These are phyloP conservation scores for Fusarium graminum DNA, from an alignment of 2,329 filamentous ascomycete genomes.

Conservation along the genomic window DNA sequence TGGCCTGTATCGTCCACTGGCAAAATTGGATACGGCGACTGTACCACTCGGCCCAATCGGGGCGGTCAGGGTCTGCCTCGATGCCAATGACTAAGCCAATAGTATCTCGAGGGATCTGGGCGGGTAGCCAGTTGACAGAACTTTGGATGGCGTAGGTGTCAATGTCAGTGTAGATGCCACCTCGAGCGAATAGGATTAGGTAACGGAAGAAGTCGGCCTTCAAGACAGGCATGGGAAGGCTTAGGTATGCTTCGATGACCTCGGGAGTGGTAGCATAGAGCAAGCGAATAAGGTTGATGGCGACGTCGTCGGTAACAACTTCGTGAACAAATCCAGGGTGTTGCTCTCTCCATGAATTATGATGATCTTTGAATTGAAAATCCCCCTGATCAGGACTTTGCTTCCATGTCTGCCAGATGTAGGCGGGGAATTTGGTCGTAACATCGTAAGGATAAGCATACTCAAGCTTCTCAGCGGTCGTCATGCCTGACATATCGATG, in stretches of 20 bases:
- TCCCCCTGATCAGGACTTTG: slow-evolving; percentile 80
- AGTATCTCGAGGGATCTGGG: slow-evolving; percentile 78
- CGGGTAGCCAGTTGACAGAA: slow-evolving; percentile 88
- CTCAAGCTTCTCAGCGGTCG: slow-evolving; percentile 82
- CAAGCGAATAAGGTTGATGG: slow-evolving; percentile 82
- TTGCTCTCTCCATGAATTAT: slow-evolving; percentile 88
- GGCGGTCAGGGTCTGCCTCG: slow-evolving; percentile 93
- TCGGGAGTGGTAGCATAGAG: slow-evolving; percentile 88
- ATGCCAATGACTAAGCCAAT: slow-evolving; percentile 94
- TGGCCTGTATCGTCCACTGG: slow-evolving; percentile 98
- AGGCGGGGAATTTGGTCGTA: slow-evolving; percentile 89
- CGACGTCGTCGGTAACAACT: slow-evolving; percentile 92
- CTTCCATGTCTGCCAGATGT: slow-evolving; percentile 99
- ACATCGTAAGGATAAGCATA: slow-evolving; percentile 96
- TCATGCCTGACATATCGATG: slow-evolving; percentile 77
- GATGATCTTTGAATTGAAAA: slow-evolving; percentile 85
- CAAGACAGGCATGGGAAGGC: slow-evolving; percentile 79
- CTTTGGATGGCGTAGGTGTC: slow-evolving; percentile 89
- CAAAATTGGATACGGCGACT: slow-evolving; percentile 97
- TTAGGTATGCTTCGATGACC: slow-evolving; percentile 80
- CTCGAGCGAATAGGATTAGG: slow-evolving; percentile 72
- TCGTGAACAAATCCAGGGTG: slow-evolving; percentile 96
- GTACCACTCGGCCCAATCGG: slow-evolving; percentile 96
- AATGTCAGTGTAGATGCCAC: slow-evolving; percentile 86
- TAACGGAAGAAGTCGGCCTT: slow-evolving; percentile 86